Conservation (phyloP, 78 protist genomes). For the Polysphondylium violaceum region DNA sequence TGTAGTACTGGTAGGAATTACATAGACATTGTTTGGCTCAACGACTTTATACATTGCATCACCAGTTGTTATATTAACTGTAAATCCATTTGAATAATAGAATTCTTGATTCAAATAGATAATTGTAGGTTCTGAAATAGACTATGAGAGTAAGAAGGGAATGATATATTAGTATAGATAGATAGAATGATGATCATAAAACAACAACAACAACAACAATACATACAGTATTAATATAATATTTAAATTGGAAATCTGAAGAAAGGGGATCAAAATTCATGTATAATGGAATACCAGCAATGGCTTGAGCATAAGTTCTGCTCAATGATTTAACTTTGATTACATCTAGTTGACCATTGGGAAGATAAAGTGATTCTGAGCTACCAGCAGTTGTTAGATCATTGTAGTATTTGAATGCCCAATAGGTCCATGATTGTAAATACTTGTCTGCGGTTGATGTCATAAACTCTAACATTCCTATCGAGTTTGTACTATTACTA, state of each 20-base stretch:
- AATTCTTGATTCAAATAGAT: slow-evolving; percentile 54
- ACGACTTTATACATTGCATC: not conserved
- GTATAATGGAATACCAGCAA: slow-evolving; percentile 67
- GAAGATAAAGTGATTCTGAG: slow-evolving; percentile 48
- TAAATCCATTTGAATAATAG: slow-evolving; percentile 69
- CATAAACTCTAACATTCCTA: slow-evolving; percentile 44
- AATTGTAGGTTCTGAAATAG: slow-evolving; percentile 37
- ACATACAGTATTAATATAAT: slow-evolving; percentile 25
- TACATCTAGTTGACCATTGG: slow-evolving; percentile 60
- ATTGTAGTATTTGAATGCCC: slow-evolving; percentile 84
- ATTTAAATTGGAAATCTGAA: slow-evolving; percentile 9
- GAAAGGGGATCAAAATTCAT: slow-evolving; percentile 24
- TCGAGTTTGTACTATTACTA: slow-evolving; percentile 12
- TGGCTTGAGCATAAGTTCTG: slow-evolving; percentile 80
- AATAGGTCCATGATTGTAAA: slow-evolving; percentile 66
- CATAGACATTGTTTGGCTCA: not conserved
- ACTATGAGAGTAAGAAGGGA: no score
- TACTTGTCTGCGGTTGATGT: slow-evolving; percentile 55
- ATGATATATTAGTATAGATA: not conserved
- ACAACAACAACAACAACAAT: not conserved
- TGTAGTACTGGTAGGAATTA: slow-evolving; percentile 25
- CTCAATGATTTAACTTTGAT: slow-evolving; percentile 63
- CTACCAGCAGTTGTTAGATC: slow-evolving; percentile 83
- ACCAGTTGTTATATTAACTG: slow-evolving; percentile 11
- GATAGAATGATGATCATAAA: not conserved